Percentiles rank a stretch among this genome's conserved stretches.
Evolutionary conservation across 2,329 filamentous ascomycete genomes (phyloP).

Genomic region (Pestalotiopsis sp.): DNA sequence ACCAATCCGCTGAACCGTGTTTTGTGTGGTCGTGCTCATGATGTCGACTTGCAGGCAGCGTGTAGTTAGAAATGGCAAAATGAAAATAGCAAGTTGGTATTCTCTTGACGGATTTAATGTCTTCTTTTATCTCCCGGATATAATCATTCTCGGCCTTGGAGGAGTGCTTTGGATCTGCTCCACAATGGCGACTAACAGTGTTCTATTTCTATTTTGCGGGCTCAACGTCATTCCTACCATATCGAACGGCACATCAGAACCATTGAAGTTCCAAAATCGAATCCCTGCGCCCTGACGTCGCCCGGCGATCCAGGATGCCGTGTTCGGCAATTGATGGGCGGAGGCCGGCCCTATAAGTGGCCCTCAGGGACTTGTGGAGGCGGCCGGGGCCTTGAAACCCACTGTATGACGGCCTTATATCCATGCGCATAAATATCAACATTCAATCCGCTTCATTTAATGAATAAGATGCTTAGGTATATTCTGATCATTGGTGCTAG

Average conservation of each 20-base stretch:
- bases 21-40: slow-evolving; percentile 2
- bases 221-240: background rate
- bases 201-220: background rate
- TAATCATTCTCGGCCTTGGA: too few relatives aligned
- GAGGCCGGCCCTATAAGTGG: background rate
- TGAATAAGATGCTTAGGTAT: background rate
- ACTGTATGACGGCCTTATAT: background rate
- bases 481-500: too few relatives aligned
- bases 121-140: too few relatives aligned
- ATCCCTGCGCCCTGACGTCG: background rate
- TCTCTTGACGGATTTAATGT: too few relatives aligned
- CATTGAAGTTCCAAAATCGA: background rate
- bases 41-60: background rate
- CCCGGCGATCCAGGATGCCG: background rate
- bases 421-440: background rate
- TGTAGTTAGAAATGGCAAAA: background rate
- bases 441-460: background rate
- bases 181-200: too few relatives aligned
- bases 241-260: background rate
- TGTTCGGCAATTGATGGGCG: background rate
- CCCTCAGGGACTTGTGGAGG: background rate
- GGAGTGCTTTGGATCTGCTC: too few relatives aligned
- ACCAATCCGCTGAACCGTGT: background rate
- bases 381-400: background rate
- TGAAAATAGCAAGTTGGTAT: background rate